Evolutionary conservation across 2,329 filamentous ascomycete genomes (phyloP).

Genomic region (Phaeosphaeria sp.): DNA sequence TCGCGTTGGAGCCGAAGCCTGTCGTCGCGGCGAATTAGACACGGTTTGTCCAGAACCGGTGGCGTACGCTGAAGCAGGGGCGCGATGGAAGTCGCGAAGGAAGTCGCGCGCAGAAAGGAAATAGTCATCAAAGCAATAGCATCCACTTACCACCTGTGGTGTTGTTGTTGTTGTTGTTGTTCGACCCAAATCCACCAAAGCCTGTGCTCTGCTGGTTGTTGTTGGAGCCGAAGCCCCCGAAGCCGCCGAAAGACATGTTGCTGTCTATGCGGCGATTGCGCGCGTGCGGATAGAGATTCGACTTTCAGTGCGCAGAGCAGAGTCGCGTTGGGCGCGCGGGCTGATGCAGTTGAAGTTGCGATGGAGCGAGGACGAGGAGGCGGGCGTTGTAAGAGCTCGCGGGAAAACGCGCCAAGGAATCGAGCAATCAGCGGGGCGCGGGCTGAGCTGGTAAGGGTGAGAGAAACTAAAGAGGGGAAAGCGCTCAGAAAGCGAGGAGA

Average conservation of each 20-base stretch:
- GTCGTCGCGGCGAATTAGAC: constrained; percentile 49
- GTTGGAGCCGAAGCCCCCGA: constrained; percentile 54
- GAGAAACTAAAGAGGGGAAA: constrained; percentile 26
- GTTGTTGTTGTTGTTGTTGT: constrained; percentile 33
- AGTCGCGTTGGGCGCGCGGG: constrained; percentile 25
- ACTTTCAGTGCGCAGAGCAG: constrained; percentile 26
- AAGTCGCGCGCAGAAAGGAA: constrained; percentile 26
- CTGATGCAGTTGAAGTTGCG: constrained; percentile 21
- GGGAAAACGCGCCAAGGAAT: constrained; percentile 45
- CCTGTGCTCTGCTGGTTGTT: constrained; percentile 35
- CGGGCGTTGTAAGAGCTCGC: constrained; percentile 27
- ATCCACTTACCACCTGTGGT: constrained; percentile 59
- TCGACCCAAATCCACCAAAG: constrained; percentile 53
- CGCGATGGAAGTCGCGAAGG: constrained; percentile 24
- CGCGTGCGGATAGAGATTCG: constrained; percentile 23
- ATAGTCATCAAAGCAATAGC: constrained; percentile 22
- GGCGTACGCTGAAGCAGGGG: constrained; percentile 35
- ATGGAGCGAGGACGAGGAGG: constrained; percentile 22
- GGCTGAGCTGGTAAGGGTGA: constrained; percentile 11
- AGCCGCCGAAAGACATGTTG: constrained; percentile 59
- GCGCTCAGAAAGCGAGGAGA: constrained; percentile 32
- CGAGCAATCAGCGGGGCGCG: constrained; percentile 28
- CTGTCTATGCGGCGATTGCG: constrained; percentile 27
- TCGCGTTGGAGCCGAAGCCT: constrained; percentile 49
- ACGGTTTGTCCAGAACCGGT: constrained; percentile 35